Percentiles rank a stretch among this genome's conserved stretches.
phyloP scores from a whole-genome alignment of 805 yeast genomes.

The Vanderwaltozyma polyspora region DNA sequence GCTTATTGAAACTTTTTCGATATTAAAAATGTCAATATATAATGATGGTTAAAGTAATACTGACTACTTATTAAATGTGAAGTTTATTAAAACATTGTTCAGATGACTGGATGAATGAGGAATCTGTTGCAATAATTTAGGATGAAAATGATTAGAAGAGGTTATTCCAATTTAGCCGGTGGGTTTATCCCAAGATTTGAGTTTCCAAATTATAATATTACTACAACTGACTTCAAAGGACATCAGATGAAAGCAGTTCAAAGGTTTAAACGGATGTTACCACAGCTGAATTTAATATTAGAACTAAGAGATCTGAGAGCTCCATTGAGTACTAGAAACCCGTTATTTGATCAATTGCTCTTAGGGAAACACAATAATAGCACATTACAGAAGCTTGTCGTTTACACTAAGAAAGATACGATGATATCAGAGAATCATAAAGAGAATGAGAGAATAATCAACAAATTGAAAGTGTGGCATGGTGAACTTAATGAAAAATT shows the following conservation, averaged over 20 bases:
- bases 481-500: conserved; percentile 30
- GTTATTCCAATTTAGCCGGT: too few species aligned
- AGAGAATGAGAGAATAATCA: conserved; percentile 3
- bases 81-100: too few species aligned
- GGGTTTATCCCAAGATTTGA: conserved; percentile 55
- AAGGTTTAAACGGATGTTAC: conserved; percentile 53
- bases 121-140: too few species aligned
- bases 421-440: conserved; percentile 23
- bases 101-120: too few species aligned
- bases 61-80: too few species aligned
- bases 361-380: conserved; percentile 38
- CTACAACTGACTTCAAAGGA: conserved; percentile 75
- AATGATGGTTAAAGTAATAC: too few species aligned
- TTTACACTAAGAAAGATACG: conserved; percentile 70
- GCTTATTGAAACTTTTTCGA: neutral
- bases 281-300: conserved; percentile 68
- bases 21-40: too few species aligned
- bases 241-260: conserved; percentile 77
- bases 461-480: conserved; percentile 40
- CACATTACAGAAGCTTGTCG: conserved; percentile 26
- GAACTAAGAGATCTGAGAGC: conserved; percentile 88
- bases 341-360: conserved; percentile 56
- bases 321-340: conserved; percentile 74
- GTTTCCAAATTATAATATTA: conserved; percentile 67
- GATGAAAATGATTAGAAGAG: too few species aligned